These are phyloP conservation scores for Dactylellina leptospora DNA, from an alignment of 2,329 filamentous ascomycete genomes.

Conservation along the genomic window DNA sequence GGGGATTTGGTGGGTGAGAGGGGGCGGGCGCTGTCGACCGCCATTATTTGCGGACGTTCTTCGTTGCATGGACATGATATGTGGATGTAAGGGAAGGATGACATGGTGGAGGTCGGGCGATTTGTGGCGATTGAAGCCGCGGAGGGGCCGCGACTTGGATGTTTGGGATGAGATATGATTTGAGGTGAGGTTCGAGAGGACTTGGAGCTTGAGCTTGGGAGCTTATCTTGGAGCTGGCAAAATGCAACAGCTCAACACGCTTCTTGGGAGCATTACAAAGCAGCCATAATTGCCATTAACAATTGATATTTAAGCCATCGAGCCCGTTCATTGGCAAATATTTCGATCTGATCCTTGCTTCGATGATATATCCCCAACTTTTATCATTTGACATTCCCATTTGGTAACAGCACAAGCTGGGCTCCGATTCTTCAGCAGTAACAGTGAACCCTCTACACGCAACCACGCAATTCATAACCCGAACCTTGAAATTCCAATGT, in stretches of 20 bases:
- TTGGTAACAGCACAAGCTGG: too few relatives aligned
- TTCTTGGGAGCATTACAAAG: too few relatives aligned
- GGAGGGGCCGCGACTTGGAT: background rate
- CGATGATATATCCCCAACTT: too few relatives aligned
- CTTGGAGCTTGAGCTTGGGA: slow-evolving; percentile 15
- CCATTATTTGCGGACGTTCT: slow-evolving; percentile 58
- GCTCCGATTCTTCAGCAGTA: too few relatives aligned
- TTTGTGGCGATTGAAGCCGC: background rate
- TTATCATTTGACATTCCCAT: too few relatives aligned
- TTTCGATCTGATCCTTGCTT: too few relatives aligned
- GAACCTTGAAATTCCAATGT: too few relatives aligned
- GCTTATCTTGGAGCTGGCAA: slow-evolving; percentile 10
- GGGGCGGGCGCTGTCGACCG: slow-evolving; percentile 47
- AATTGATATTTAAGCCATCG: too few relatives aligned
- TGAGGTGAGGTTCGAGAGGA: background rate
- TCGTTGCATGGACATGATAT: slow-evolving; percentile 72
- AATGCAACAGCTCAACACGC: slow-evolving; percentile 33
- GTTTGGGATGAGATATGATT: background rate
- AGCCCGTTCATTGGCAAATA: too few relatives aligned
- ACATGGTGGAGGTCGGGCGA: slow-evolving; percentile 28
- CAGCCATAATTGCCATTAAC: too few relatives aligned
- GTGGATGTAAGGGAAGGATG: slow-evolving; percentile 69
- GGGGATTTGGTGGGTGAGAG: slow-evolving; percentile 60
- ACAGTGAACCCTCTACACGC: too few relatives aligned
- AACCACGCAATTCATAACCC: too few relatives aligned